Base-by-base conservation (phyloP, 345 rosid species). In the Camelina laxa region DNA sequence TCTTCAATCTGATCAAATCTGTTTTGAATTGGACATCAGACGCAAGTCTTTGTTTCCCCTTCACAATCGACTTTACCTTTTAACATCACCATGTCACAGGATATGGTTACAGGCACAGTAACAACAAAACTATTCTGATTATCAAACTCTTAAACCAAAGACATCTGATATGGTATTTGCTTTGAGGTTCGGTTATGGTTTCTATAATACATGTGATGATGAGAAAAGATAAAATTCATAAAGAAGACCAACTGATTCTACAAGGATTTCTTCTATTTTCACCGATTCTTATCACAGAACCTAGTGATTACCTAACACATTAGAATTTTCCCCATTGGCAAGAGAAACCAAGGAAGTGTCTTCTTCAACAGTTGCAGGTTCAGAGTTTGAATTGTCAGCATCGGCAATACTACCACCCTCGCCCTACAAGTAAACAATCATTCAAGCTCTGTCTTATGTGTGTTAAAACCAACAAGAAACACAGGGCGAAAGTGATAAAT, bases 201-300 rank as follows among this genome's bases (percentile, higher is more conserved):
- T 33, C 64, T 75, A 75, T 75, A 16, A 61, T 75, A 75, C 79
- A 75, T 60, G 79, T 60, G 49, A 42, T 44, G 36, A 20, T n/a
- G n/a, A 15, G 79, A 68, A 9, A 41, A 59, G 68, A 75, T 22
- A 53, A 27, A 60, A 41, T 9, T 59, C 54, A 60, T 42, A 68
- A 54, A 30, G 41, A 60, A 60, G 47, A 53, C 20, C 21, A 44
- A 22, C 73, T 57, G 67, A 57, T 47, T 57, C 78, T 74, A 74
- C 73, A 69, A 53, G 64, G 64, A 60, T 41, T 42, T 45, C 48
- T 14, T 60, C 63, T 67, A 66, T 20, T 33, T 44, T 55, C 58
- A 27, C 30, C 45, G 77, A 56, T 45, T 74, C 60, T 65, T 50
- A 67, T 59, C 69, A 68, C 73, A 59, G 49, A 60, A 20, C 38